Percentiles rank a stretch among this genome's conserved stretches.
phyloP scores from a whole-genome alignment of 495 filamentous ascomycete genomes.

The Daldinia decipiens region DNA sequence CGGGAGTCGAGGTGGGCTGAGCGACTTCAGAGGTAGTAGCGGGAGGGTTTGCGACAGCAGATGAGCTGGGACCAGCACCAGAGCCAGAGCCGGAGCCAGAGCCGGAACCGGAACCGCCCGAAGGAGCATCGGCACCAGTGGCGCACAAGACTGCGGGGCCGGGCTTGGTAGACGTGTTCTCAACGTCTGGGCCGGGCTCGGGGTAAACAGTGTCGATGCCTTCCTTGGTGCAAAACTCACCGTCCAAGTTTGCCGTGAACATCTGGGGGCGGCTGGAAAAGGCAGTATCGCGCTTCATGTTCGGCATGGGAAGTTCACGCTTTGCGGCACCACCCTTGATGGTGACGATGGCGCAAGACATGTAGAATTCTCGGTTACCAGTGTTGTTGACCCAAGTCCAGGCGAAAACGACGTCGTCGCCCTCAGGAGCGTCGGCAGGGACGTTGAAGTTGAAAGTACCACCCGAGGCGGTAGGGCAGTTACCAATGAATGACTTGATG shows the following conservation, averaged over 20 bases:
- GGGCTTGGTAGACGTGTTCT: conserved; percentile 46
- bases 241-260: conserved; percentile 68
- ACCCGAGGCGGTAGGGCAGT: conserved; percentile 61
- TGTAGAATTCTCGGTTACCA: conserved; percentile 76
- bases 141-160: conserved; percentile 47
- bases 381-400: conserved; percentile 74
- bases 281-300: conserved; percentile 48
- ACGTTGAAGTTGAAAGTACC: conserved; percentile 69
- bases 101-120: conserved; percentile 38
- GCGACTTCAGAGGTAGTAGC: background rate
- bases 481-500: conserved; percentile 71
- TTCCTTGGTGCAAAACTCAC: conserved; percentile 64
- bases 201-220: conserved; percentile 70
- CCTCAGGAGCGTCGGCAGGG: conserved; percentile 67
- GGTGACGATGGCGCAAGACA: conserved; percentile 70
- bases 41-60: conserved; percentile 16
- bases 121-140: conserved; percentile 49
- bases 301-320: conserved; percentile 34
- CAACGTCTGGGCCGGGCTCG: conserved; percentile 74
- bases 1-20: conserved; percentile 10
- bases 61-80: conserved; percentile 20
- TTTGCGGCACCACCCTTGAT: conserved; percentile 57
- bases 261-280: conserved; percentile 65
- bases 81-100: conserved; percentile 35
- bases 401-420: conserved; percentile 67